Evolutionary conservation across 2,329 filamentous ascomycete genomes (phyloP).

Genomic region (Xylaria sp.): DNA sequence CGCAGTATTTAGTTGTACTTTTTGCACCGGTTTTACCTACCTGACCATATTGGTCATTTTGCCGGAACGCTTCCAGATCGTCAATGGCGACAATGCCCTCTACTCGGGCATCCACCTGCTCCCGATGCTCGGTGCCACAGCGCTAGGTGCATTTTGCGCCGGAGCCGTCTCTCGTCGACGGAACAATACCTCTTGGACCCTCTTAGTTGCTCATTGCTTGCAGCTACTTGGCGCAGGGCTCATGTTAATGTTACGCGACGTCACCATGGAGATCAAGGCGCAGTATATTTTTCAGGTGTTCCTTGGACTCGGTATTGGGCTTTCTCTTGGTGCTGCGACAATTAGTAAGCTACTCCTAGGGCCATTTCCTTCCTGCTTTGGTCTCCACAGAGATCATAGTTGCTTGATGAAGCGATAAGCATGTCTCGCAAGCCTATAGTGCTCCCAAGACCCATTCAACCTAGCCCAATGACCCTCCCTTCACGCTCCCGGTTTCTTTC

Average conservation of each 20-base stretch:
- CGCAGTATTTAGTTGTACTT: conserved; percentile 52
- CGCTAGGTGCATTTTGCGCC: conserved; percentile 61
- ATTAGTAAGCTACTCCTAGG: too few relatives aligned
- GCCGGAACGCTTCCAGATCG: conserved; percentile 65
- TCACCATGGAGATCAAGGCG: conserved; percentile 44
- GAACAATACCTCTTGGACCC: conserved; percentile 59
- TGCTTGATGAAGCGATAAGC: too few relatives aligned
- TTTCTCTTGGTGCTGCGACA: conserved; percentile 62
- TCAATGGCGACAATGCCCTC: conserved; percentile 58
- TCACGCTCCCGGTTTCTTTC: too few relatives aligned
- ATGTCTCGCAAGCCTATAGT: too few relatives aligned
- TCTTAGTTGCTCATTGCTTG: conserved; percentile 55
- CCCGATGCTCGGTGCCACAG: conserved; percentile 62
- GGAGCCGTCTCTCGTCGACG: conserved; percentile 58
- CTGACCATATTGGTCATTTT: conserved; percentile 63
- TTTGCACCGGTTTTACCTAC: conserved; percentile 63
- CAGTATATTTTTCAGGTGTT: conserved; percentile 62
- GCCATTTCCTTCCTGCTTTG: too few relatives aligned
- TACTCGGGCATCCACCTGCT: conserved; percentile 63
- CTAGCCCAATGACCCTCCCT: too few relatives aligned
- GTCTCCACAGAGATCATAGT: too few relatives aligned
- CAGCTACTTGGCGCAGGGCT: conserved; percentile 60
- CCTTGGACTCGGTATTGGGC: conserved; percentile 64
- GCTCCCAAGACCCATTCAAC: too few relatives aligned
- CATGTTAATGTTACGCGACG: conserved; percentile 50